Evolutionary conservation across 1,284 basidiomycete genomes (phyloP).

Genomic region (Cystobasidiaceae sp.): DNA sequence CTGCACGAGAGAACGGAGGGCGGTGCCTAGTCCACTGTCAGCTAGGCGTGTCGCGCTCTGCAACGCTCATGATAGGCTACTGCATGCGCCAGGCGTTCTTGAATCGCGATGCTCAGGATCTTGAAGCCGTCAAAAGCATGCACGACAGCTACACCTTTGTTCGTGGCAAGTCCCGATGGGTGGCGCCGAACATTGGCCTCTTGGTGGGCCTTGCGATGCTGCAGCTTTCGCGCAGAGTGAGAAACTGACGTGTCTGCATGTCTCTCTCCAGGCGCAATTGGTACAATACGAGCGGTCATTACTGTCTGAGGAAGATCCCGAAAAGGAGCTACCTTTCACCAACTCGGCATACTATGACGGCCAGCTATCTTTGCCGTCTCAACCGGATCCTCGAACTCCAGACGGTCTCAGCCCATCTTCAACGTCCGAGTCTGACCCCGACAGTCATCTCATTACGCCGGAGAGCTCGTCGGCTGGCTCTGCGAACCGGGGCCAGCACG

Average conservation of each 20-base stretch:
- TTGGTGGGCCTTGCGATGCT: neutral
- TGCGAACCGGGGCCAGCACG: neutral
- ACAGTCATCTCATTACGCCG: conserved; percentile 13
- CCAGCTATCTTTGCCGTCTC: conserved; percentile 1
- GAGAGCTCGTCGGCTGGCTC: neutral
- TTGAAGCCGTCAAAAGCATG: conserved; percentile 58
- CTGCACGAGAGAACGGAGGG: conserved; percentile 63
- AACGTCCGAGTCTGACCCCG: conserved; percentile 11
- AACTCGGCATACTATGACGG: conserved; percentile 30
- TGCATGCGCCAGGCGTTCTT: conserved; percentile 87
- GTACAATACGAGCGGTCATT: conserved; percentile 24
- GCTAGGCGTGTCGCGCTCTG: conserved; percentile 91
- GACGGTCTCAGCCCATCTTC: conserved; percentile 25
- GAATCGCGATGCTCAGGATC: conserved; percentile 49
- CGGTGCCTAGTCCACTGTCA: conserved; percentile 89
- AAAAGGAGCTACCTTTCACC: conserved; percentile 2
- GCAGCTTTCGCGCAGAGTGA: neutral
- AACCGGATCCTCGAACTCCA: neutral
- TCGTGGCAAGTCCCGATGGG: conserved; percentile 78
- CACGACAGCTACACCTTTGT: conserved; percentile 87
- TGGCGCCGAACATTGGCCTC: conserved; percentile 45
- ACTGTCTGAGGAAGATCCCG: neutral
- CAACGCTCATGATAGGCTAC: conserved; percentile 85
- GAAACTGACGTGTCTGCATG: neutral
- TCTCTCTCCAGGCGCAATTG: conserved; percentile 13